These are phyloP conservation scores for Beauveria medogensis DNA, from an alignment of 2,329 filamentous ascomycete genomes.

Conservation along the genomic window DNA sequence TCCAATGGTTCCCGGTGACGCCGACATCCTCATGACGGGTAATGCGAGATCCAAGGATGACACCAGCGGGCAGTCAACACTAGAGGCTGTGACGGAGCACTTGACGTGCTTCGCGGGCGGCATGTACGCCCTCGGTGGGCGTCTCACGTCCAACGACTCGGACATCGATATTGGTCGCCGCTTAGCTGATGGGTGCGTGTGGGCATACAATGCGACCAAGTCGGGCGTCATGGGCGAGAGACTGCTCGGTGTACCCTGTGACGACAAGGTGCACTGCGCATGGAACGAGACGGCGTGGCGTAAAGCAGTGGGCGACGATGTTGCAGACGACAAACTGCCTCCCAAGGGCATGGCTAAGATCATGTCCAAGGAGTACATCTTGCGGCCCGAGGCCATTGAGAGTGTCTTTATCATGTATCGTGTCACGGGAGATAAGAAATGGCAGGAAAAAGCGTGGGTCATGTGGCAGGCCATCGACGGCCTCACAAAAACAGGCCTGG, in stretches of 20 bases:
- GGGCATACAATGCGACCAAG: constrained; percentile 45
- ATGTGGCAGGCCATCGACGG: constrained; percentile 43
- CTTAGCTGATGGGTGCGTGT: constrained; percentile 46
- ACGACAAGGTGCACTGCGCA: constrained; percentile 16
- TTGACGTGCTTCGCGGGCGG: constrained; percentile 58
- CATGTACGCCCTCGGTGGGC: constrained; percentile 55
- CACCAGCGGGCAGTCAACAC: constrained; percentile 23
- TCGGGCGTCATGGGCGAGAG: constrained; percentile 49
- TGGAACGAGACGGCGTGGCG: constrained; percentile 26
- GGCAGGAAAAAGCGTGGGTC: constrained; percentile 43
- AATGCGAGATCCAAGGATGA: constrained; percentile 16
- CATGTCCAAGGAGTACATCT: constrained; percentile 41
- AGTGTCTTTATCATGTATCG: constrained; percentile 47
- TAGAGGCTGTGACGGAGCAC: constrained; percentile 41
- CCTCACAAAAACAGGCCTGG: constrained; percentile 38
- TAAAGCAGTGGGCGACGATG: constrained; percentile 15
- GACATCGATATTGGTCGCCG: constrained; percentile 39
- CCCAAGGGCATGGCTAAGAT: constrained; percentile 55
- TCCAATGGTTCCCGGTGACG: constrained; percentile 53
- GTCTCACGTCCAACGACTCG: constrained; percentile 39
- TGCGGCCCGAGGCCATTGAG: constrained; percentile 45
- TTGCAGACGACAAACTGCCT: constrained; percentile 24
- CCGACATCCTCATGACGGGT: constrained; percentile 57
- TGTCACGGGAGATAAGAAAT: constrained; percentile 37
- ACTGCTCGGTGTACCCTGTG: constrained; percentile 35